Evolutionary conservation across 2,329 filamentous ascomycete genomes (phyloP).

Genomic region (Thielaviopsis cerberus): DNA sequence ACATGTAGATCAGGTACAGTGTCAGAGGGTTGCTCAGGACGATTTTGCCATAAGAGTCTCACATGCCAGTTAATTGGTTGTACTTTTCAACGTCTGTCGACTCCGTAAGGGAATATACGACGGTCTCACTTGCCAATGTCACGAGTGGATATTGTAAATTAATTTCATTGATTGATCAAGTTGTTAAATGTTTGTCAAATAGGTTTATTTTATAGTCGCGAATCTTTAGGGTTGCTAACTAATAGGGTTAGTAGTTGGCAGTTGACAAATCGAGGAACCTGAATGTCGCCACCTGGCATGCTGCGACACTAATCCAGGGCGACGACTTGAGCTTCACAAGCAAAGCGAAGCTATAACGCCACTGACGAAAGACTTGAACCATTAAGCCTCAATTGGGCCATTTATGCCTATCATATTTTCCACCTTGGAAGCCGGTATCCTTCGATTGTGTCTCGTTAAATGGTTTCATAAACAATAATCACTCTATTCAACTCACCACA

Average conservation of each 20-base stretch:
- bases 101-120: too few relatives aligned
- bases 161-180: too few relatives aligned
- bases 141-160: too few relatives aligned
- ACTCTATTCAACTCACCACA: background rate
- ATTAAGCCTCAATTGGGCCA: background rate
- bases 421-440: background rate
- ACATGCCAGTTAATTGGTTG: too few relatives aligned
- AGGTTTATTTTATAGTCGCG: too few relatives aligned
- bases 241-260: background rate
- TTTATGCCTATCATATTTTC: background rate
- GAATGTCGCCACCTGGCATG: background rate
- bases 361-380: background rate
- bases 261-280: background rate
- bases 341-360: background rate
- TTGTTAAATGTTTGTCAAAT: too few relatives aligned
- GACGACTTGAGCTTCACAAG: background rate
- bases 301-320: background rate
- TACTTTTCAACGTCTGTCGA: too few relatives aligned
- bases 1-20: background rate
- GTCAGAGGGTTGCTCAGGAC: too few relatives aligned
- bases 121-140: too few relatives aligned
- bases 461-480: background rate
- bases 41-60: too few relatives aligned
- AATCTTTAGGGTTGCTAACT: too few relatives aligned
- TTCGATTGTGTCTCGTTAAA: background rate